Evolutionary conservation across 2,329 filamentous ascomycete genomes (phyloP).

Genomic region (Fusarium palustre): DNA sequence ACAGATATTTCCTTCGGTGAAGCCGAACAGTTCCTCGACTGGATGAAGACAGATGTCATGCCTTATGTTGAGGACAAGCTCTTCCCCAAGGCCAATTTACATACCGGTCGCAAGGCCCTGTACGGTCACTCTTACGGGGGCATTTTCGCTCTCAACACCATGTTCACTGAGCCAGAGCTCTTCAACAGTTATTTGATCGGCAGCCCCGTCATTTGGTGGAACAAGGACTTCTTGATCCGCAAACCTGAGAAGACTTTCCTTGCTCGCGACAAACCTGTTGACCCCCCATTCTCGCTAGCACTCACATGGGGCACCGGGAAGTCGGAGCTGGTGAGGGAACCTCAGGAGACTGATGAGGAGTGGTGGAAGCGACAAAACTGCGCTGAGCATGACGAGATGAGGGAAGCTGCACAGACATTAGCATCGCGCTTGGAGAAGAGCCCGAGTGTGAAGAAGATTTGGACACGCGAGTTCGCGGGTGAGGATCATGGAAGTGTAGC

Average conservation of each 20-base stretch:
- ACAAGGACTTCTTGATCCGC: slow-evolving; percentile 54
- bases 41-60: slow-evolving; percentile 56
- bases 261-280: slow-evolving; percentile 7
- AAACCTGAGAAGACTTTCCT: slow-evolving; percentile 49
- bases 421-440: slow-evolving; percentile 34
- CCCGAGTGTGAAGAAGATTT: slow-evolving; percentile 35
- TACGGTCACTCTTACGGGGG: slow-evolving; percentile 64
- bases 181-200: slow-evolving; percentile 60
- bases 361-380: slow-evolving; percentile 47
- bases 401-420: slow-evolving; percentile 31
- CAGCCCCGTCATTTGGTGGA: slow-evolving; percentile 63
- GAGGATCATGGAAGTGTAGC: slow-evolving; percentile 47
- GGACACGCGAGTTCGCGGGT: slow-evolving; percentile 42
- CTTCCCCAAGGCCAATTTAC: slow-evolving; percentile 47
- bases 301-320: slow-evolving; percentile 51
- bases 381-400: slow-evolving; percentile 45
- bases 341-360: slow-evolving; percentile 47
- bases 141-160: slow-evolving; percentile 59
- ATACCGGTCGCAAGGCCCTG: slow-evolving; percentile 56
- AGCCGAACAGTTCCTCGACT: slow-evolving; percentile 58
- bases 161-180: slow-evolving; percentile 55
- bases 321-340: slow-evolving; percentile 45
- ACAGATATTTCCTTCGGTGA: slow-evolving; percentile 53
- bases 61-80: slow-evolving; percentile 48
- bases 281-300: slow-evolving; percentile 49